phyloP scores from a whole-genome alignment of 2,329 filamentous ascomycete species.

The Fusarium napiforme region DNA sequence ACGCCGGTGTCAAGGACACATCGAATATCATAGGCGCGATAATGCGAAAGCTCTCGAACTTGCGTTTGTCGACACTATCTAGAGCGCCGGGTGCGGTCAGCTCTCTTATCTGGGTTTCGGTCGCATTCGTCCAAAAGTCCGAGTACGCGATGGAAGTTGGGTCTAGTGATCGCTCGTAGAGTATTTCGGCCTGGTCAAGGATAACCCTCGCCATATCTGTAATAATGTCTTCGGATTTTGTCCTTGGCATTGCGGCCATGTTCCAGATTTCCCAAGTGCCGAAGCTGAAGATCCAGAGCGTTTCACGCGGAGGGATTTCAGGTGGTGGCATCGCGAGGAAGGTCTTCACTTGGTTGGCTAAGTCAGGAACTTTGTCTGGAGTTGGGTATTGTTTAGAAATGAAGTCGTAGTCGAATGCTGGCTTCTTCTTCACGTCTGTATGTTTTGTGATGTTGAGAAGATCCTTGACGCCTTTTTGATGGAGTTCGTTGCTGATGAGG shows the following conservation, averaged over 20 bases:
- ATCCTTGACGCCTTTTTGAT: constrained; percentile 56
- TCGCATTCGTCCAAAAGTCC: constrained; percentile 51
- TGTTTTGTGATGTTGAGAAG: constrained; percentile 49
- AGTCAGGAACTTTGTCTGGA: constrained; percentile 52
- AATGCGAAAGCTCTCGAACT: constrained; percentile 59
- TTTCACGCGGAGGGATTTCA: constrained; percentile 54
- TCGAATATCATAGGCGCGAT: constrained; percentile 65
- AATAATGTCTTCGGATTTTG: constrained; percentile 51
- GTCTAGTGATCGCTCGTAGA: constrained; percentile 58
- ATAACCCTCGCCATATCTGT: constrained; percentile 53
- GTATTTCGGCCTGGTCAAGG: constrained; percentile 58
- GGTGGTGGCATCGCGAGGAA: constrained; percentile 57
- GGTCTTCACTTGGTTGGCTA: constrained; percentile 56
- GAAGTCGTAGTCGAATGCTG: constrained; percentile 58
- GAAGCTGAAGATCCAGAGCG: constrained; percentile 63
- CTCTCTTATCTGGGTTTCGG: constrained; percentile 41
- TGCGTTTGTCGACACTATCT: constrained; percentile 43
- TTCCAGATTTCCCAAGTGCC: constrained; percentile 68
- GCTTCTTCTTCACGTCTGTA: constrained; percentile 47
- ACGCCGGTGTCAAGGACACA: constrained; percentile 64
- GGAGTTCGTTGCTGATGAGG: constrained; percentile 65
- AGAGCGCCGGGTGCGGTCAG: constrained; percentile 41
- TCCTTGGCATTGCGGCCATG: constrained; percentile 58
- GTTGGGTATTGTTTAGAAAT: constrained; percentile 56
- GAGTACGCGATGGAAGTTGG: constrained; percentile 58